Evolutionary conservation across 345 rosid genomes (phyloP).

Genomic region (Clausena lansium): DNA sequence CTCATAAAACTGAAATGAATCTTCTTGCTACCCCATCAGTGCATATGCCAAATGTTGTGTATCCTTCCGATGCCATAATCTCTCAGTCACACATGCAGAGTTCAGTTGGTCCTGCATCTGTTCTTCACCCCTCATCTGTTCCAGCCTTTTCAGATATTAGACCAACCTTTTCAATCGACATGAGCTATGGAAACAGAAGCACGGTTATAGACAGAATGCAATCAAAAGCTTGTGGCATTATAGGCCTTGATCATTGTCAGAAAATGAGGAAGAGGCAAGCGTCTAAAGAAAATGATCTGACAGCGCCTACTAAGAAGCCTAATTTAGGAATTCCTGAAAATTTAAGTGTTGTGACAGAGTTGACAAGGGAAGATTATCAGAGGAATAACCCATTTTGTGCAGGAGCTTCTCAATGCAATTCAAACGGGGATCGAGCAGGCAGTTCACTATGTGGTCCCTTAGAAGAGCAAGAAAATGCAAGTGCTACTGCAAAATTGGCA

Average conservation of each 20-base stretch:
- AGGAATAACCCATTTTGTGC: constrained; percentile 4
- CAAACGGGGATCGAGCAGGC: constrained; percentile 19
- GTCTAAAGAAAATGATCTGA: constrained; percentile 17
- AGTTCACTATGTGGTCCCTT: constrained; percentile 17
- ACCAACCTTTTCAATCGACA: constrained; percentile 23
- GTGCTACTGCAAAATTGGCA: constrained; percentile 8
- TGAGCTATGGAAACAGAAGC: constrained; percentile 27
- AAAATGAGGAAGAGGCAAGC: constrained; percentile 40
- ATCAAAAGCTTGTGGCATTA: constrained; percentile 22
- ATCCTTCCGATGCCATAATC: constrained; percentile 15
- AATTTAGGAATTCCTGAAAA: constrained; percentile 33
- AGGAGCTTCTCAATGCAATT: constrained; percentile 11
- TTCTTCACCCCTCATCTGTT: constrained; percentile 21
- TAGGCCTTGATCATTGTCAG: constrained; percentile 14
- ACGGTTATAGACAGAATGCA: constrained; percentile 21
- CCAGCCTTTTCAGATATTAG: constrained; percentile 24
- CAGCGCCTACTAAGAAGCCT: constrained; percentile 28
- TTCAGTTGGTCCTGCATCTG: constrained; percentile 28
- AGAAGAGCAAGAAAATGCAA: constrained; percentile 20
- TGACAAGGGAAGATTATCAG: constrained; percentile 14
- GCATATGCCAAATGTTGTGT: constrained; percentile 10
- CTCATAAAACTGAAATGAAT: constrained; percentile 15
- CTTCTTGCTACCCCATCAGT: constrained; percentile 14
- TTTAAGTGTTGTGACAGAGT: constrained; percentile 13
- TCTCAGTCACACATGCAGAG: constrained; percentile 19